Evolutionary conservation across 108 stramenopile genomes (phyloP).

Genomic region (Cyclotella distinguenda): DNA sequence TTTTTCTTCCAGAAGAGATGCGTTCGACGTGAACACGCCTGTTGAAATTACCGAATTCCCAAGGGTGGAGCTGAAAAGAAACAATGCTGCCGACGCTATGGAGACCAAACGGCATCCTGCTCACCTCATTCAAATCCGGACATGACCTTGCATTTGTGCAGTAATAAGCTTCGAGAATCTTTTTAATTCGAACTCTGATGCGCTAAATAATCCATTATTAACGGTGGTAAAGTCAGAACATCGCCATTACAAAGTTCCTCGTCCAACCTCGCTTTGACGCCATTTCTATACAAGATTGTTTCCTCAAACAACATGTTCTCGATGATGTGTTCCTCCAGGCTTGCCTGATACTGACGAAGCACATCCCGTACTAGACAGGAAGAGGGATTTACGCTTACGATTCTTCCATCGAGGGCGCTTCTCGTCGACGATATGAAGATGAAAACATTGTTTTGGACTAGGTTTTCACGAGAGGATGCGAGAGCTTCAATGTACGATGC

Average conservation of each 20-base stretch:
- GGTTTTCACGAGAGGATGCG: conserved; percentile 34
- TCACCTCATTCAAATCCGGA: too few relatives aligned
- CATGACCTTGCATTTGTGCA: too few relatives aligned
- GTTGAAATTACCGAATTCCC: neutral
- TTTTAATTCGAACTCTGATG: too few relatives aligned
- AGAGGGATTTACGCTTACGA: conserved; percentile 48
- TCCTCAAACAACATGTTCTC: neutral
- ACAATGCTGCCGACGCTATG: too few relatives aligned
- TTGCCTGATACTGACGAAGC: conserved; percentile 35
- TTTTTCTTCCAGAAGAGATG: neutral
- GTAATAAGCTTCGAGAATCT: too few relatives aligned
- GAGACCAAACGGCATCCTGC: too few relatives aligned
- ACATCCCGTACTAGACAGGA: conserved; percentile 46
- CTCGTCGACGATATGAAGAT: conserved; percentile 61
- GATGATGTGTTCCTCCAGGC: neutral
- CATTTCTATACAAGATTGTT: conserved; percentile 53
- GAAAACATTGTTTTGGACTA: conserved; percentile 53
- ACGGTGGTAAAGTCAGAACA: conserved; percentile 46
- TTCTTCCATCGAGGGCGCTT: conserved; percentile 37
- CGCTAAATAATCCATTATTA: neutral
- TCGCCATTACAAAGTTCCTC: conserved; percentile 71
- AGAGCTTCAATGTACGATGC: conserved; percentile 59
- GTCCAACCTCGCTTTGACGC: conserved; percentile 30
- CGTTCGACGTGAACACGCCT: neutral
- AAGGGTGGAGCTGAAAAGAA: neutral